phyloP scores from a whole-genome alignment of 1,284 basidiomycete genomes.

The Stygiomarasmius scandens region DNA sequence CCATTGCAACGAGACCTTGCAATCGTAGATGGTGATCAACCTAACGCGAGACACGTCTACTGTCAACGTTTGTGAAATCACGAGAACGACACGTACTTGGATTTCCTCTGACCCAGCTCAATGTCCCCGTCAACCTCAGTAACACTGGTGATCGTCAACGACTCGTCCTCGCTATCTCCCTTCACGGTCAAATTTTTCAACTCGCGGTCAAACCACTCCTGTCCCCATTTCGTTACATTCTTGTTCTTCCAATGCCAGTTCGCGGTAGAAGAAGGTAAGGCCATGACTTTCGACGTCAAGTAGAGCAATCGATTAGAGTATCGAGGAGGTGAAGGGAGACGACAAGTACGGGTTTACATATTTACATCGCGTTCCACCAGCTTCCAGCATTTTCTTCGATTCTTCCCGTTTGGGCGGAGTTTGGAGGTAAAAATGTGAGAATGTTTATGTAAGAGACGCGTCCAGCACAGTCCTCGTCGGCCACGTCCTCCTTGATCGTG shows the following conservation, averaged over 20 bases:
- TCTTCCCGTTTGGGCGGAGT: too few relatives aligned
- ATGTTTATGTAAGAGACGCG: too few relatives aligned
- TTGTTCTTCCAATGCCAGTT: conserved; percentile 94
- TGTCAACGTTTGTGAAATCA: conserved; percentile 1
- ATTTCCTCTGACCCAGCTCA: conserved; percentile 92
- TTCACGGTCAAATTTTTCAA: conserved; percentile 63
- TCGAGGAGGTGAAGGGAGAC: background rate
- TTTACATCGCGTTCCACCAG: background rate
- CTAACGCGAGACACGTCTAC: conserved; percentile 43
- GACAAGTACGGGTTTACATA: background rate
- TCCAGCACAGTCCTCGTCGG: too few relatives aligned
- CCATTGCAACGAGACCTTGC: conserved; percentile 79
- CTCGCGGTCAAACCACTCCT: conserved; percentile 81
- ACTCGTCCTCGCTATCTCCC: conserved; percentile 59
- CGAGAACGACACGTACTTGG: conserved; percentile 66
- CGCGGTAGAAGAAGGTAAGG: conserved; percentile 68
- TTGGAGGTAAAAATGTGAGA: too few relatives aligned
- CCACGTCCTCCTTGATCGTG: too few relatives aligned
- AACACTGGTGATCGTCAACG: conserved; percentile 66
- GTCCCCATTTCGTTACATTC: conserved; percentile 76
- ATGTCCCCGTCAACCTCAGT: conserved; percentile 83
- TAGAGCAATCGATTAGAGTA: conserved; percentile 4
- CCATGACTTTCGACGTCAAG: conserved; percentile 27
- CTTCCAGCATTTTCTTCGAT: background rate
- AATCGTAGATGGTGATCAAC: conserved; percentile 95